A percentile compares a stretch with the other conserved stretches of the same genome.
Conservation (phyloP, 2,329 filamentous ascomycete genomes). For the Camptophora hylomeconis region DNA sequence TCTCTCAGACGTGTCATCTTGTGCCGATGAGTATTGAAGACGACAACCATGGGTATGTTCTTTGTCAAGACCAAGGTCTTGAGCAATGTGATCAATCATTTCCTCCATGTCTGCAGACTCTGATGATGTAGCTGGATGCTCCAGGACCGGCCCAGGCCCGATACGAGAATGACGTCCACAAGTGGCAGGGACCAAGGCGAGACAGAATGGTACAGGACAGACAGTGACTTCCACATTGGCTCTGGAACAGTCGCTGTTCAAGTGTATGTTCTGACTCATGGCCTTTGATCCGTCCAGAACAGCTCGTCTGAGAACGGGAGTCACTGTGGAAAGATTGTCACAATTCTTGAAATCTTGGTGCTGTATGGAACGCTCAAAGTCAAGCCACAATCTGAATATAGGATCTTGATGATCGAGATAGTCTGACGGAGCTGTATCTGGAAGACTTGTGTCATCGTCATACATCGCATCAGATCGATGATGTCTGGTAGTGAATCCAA, state of each 20-base stretch:
- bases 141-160: background rate
- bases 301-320: background rate
- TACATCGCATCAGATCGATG: no score
- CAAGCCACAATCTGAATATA: no score
- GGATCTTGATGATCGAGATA: no score
- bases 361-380: background rate
- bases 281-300: no score
- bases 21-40: background rate
- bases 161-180: background rate
- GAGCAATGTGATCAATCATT: background rate
- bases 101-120: background rate
- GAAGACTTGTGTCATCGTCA: no score
- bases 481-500: no score
- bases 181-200: conserved; percentile 2
- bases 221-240: background rate
- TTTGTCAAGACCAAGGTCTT: no score
- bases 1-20: background rate
- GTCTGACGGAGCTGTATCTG: no score
- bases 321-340: background rate
- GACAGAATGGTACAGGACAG: conserved; percentile 1
- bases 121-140: background rate
- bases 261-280: no score
- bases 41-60: no score
- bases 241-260: background rate
- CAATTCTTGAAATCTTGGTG: background rate